Evolutionary conservation across 1,139 yeast genomes (phyloP).

Genomic region (Taphrina flavorubra): DNA sequence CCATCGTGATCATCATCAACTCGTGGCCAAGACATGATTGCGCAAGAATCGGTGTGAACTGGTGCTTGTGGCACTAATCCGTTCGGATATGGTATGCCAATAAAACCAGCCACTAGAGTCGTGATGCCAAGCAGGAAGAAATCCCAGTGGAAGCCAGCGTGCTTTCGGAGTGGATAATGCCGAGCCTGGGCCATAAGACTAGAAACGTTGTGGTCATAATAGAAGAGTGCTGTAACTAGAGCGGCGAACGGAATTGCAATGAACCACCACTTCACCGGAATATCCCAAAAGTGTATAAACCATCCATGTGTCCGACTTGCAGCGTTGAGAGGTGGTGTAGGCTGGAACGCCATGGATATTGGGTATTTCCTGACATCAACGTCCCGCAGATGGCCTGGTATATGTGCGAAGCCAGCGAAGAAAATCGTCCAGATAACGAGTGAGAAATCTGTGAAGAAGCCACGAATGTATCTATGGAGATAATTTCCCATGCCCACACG

Average conservation of each 20-base stretch:
- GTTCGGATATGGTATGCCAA: conserved; percentile 95
- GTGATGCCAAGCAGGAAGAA: conserved; percentile 80
- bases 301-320: conserved; percentile 57
- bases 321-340: conserved; percentile 59
- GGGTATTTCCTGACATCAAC: conserved; percentile 68
- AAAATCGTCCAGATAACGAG: conserved; percentile 82
- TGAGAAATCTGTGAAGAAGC: conserved; percentile 81
- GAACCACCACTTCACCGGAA: conserved; percentile 75
- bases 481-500: conserved; percentile 69
- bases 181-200: conserved; percentile 88
- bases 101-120: conserved; percentile 81
- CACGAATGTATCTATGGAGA: conserved; percentile 65
- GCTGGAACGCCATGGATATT: conserved; percentile 73
- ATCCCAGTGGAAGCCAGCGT: conserved; percentile 93
- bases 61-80: conserved; percentile 98
- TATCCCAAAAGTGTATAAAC: conserved; percentile 81
- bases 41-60: conserved; percentile 78
- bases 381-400: conserved; percentile 64
- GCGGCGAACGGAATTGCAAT: conserved; percentile 92
- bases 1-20: conserved; percentile 48
- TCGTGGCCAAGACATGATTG: conserved; percentile 59
- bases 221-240: conserved; percentile 78
- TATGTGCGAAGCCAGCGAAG: conserved; percentile 89
- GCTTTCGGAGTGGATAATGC: conserved; percentile 79
- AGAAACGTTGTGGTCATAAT: conserved; percentile 94